These are phyloP conservation scores for Aspergillus ochraceoroseus DNA, from an alignment of 2,329 filamentous ascomycete genomes.

Conservation along the genomic window DNA sequence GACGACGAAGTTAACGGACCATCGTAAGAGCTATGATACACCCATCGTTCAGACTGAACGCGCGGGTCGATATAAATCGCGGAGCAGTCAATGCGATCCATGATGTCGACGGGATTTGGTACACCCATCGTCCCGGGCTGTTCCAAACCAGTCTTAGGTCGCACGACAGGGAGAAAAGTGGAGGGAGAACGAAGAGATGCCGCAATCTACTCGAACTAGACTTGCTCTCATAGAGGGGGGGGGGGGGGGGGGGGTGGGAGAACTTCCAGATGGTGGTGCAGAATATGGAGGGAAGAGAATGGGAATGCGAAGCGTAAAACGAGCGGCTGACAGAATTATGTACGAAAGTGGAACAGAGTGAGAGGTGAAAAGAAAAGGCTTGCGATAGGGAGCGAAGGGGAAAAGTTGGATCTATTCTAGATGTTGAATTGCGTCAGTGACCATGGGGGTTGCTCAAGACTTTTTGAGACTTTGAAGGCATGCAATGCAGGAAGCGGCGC, in stretches of 20 bases:
- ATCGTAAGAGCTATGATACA: conserved; percentile 33
- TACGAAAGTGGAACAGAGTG: conserved; percentile 6
- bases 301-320: conserved; percentile 11
- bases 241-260: too few relatives aligned
- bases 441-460: conserved; percentile 4
- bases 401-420: conserved; percentile 10
- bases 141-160: conserved; percentile 13
- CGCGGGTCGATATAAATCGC: conserved; percentile 47
- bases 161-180: conserved; percentile 10
- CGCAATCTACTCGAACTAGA: conserved; percentile 15
- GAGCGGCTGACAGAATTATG: conserved; percentile 15
- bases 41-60: conserved; percentile 44
- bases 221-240: conserved; percentile 29
- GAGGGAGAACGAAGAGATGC: conserved; percentile 8
- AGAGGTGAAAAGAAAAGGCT: conserved; percentile 15
- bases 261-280: conserved; percentile 1
- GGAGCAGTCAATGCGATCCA: conserved; percentile 42
- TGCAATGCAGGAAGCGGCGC: conserved; percentile 19
- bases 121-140: conserved; percentile 19
- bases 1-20: conserved; percentile 26
- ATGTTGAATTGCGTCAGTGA: conserved; percentile 16
- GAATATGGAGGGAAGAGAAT: conserved; percentile 5
- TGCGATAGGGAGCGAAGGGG: conserved; percentile 11
- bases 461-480: conserved; percentile 5
- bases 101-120: conserved; percentile 25